Evolutionary conservation across 2,329 filamentous ascomycete species (phyloP).

Genomic region (Hypomyces perniciosus): DNA sequence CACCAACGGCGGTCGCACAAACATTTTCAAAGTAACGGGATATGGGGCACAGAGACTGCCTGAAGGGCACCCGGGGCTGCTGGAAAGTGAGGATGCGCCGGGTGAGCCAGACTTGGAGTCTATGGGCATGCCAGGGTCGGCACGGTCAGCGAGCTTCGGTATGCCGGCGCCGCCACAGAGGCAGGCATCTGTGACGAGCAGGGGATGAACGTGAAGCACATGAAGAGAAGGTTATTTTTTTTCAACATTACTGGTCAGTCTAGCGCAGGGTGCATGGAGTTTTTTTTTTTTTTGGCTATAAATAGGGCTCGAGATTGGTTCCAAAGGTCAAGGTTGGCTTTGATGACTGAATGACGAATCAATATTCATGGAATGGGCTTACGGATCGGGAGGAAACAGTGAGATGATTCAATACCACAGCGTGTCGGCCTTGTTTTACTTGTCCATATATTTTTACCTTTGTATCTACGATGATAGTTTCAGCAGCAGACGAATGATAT

Average conservation of each 20-base stretch:
- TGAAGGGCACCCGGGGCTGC: conserved; percentile 40
- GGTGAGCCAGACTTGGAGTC: conserved; percentile 49
- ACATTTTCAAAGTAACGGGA: conserved; percentile 57
- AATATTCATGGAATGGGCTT: background rate
- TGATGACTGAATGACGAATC: conserved; percentile 1
- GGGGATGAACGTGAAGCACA: conserved; percentile 30
- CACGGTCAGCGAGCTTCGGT: conserved; percentile 42
- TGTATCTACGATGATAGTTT: no score
- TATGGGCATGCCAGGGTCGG: conserved; percentile 30
- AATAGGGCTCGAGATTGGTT: background rate
- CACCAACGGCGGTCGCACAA: conserved; percentile 58
- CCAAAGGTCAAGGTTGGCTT: background rate
- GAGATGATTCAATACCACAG: background rate
- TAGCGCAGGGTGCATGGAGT: background rate
- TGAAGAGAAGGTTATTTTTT: background rate
- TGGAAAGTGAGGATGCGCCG: conserved; percentile 49
- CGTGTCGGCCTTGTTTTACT: no score
- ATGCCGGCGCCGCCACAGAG: conserved; percentile 36
- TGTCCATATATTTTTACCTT: no score
- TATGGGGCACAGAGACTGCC: conserved; percentile 50
- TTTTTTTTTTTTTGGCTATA: background rate
- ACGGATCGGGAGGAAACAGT: background rate
- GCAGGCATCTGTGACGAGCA: conserved; percentile 41
- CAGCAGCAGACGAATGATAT: no score
- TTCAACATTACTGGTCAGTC: background rate